These are phyloP conservation scores for Bruguiera hainesii DNA, from an alignment of 441 rosid species.

Conservation along the genomic window DNA sequence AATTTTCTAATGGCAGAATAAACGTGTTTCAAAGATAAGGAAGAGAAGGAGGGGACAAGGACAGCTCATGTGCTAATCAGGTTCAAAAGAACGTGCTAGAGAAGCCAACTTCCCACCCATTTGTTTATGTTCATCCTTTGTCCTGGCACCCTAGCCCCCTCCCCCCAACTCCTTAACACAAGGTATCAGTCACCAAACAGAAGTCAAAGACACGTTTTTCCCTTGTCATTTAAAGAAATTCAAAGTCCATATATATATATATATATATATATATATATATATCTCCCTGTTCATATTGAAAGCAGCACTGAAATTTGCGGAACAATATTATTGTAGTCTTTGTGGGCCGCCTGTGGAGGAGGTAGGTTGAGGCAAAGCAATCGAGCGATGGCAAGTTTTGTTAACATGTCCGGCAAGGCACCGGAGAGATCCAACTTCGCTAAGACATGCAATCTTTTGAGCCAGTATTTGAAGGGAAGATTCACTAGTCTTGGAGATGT, in stretches of 20 bases:
- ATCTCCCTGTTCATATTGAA: no score
- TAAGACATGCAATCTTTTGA: conserved; percentile 50
- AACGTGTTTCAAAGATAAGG: conserved; percentile 32
- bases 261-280: no score
- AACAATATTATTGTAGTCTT: no score
- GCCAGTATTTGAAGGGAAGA: conserved; percentile 56
- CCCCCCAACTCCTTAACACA: background rate
- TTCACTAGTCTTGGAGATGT: conserved; percentile 39
- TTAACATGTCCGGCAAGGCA: conserved; percentile 28
- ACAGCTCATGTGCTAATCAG: conserved; percentile 23
- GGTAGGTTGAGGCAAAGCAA: no score
- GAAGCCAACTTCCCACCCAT: background rate
- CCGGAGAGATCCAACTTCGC: conserved; percentile 44
- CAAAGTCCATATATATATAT: no score
- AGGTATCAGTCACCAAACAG: background rate
- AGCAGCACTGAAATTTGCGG: no score
- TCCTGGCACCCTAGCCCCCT: background rate
- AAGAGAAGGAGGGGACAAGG: background rate
- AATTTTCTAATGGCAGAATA: conserved; percentile 15
- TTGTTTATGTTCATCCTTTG: background rate
- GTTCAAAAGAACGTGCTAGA: conserved; percentile 23
- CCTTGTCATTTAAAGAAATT: no score
- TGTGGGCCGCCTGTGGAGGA: no score
- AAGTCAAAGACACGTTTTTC: background rate
- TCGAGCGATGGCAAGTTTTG: conserved; percentile 23